phyloP scores from a whole-genome alignment of 2,329 filamentous ascomycete species.

The Epichloe gansuensis region DNA sequence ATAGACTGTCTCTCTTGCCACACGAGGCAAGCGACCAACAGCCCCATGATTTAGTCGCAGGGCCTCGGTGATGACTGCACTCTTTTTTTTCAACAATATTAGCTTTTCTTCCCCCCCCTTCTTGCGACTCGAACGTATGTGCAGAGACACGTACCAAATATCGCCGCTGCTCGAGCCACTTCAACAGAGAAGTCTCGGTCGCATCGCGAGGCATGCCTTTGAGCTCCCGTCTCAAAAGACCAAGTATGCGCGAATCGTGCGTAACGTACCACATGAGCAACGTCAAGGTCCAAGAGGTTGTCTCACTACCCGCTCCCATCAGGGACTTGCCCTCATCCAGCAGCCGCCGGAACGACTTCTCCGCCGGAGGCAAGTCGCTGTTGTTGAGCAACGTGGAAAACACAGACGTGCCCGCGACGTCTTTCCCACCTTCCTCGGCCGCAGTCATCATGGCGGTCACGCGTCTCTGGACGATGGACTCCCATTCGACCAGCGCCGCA shows the following conservation, averaged over 20 bases:
- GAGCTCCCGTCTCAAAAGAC: constrained; percentile 11
- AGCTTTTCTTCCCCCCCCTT: too few species aligned
- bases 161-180: constrained; percentile 12
- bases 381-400: not conserved
- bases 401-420: not conserved
- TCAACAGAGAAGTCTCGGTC: not conserved
- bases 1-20: constrained; percentile 15
- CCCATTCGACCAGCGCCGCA: not conserved
- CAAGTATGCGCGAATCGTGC: constrained; percentile 16
- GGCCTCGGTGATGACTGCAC: constrained; percentile 22
- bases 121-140: too few species aligned
- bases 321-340: constrained; percentile 19
- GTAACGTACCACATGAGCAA: constrained; percentile 24
- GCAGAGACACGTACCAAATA: constrained; percentile 16
- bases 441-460: not conserved
- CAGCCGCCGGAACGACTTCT: constrained; percentile 20
- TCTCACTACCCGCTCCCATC: constrained; percentile 25
- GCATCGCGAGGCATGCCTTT: not conserved
- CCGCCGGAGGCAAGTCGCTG: constrained; percentile 17
- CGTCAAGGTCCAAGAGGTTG: constrained; percentile 20
- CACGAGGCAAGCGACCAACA: constrained; percentile 14
- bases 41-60: constrained; percentile 28
- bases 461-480: not conserved
- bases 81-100: not conserved
- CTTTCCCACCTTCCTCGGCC: not conserved